These are phyloP conservation scores for Phytophthora nicotianae DNA, from an alignment of 352 stramenopile species.

Conservation along the genomic window DNA sequence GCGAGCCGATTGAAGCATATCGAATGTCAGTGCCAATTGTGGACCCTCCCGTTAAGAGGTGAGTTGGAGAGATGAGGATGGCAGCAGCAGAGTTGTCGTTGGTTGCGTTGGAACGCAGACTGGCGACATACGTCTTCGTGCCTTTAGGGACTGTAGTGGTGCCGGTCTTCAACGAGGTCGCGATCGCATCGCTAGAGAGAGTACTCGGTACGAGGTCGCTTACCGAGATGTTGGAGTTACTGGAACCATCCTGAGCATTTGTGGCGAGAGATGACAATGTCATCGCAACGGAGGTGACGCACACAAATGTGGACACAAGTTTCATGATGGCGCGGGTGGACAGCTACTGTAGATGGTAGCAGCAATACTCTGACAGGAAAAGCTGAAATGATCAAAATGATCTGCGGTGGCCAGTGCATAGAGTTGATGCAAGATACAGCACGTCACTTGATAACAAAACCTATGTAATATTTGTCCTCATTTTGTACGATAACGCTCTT, in stretches of 20 bases:
- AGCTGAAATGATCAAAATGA: constrained; percentile 13
- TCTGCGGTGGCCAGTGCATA: neutral
- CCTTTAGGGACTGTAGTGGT: constrained; percentile 33
- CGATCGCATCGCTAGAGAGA: constrained; percentile 40
- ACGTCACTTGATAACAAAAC: neutral
- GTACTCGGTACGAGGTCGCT: constrained; percentile 10
- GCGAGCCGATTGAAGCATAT: constrained; percentile 19
- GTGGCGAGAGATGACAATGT: neutral
- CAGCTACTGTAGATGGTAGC: neutral
- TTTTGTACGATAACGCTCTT: constrained; percentile 5
- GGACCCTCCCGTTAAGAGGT: constrained; percentile 11
- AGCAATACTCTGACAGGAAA: neutral
- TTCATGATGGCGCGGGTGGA: constrained; percentile 10
- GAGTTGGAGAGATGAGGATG: constrained; percentile 14
- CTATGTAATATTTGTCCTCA: neutral
- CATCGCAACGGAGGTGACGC: neutral
- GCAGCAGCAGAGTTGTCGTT: constrained; percentile 17
- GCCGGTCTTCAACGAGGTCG: constrained; percentile 1
- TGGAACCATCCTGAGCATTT: constrained; percentile 12
- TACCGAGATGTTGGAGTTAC: constrained; percentile 4
- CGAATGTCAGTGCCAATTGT: constrained; percentile 8
- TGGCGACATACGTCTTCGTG: constrained; percentile 39
- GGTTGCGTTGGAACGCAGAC: constrained; percentile 18
- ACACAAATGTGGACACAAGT: neutral
- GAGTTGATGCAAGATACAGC: neutral